These are phyloP conservation scores for Wickerhamiella domercqiae DNA, from an alignment of 805 yeast species.

Conservation along the genomic window DNA sequence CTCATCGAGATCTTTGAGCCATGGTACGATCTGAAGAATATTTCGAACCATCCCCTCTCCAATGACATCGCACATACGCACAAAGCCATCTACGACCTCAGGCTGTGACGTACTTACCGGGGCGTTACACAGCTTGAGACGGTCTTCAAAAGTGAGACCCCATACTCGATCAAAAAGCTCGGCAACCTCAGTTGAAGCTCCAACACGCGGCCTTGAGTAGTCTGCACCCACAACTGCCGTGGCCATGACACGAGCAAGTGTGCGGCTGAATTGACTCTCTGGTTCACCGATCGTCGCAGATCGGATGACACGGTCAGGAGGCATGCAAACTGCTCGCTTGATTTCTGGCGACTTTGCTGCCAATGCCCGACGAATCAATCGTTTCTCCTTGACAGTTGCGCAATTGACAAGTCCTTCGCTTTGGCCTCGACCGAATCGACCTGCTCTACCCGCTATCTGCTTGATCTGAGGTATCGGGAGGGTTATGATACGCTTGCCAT, in stretches of 20 bases:
- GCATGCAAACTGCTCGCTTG: slow-evolving; percentile 58
- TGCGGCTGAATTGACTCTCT: slow-evolving; percentile 1
- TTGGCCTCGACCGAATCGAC: slow-evolving; percentile 49
- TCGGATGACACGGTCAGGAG: slow-evolving; percentile 58
- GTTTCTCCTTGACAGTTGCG: slow-evolving; percentile 1
- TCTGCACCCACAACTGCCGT: not conserved
- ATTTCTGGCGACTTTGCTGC: slow-evolving; percentile 21
- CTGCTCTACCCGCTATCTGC: slow-evolving; percentile 96
- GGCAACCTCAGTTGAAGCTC: slow-evolving; percentile 29
- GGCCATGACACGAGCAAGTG: not conserved
- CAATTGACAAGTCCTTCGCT: slow-evolving; percentile 21
- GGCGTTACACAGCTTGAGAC: slow-evolving; percentile 41
- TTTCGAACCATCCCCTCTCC: slow-evolving; percentile 39
- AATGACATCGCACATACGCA: slow-evolving; percentile 37
- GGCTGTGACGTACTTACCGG: slow-evolving; percentile 33
- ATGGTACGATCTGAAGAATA: slow-evolving; percentile 34
- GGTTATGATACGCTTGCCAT: slow-evolving; percentile 36
- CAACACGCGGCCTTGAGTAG: slow-evolving; percentile 14
- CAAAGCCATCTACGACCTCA: slow-evolving; percentile 30
- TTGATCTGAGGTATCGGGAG: slow-evolving; percentile 56
- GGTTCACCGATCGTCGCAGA: slow-evolving; percentile 37
- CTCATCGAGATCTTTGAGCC: not conserved
- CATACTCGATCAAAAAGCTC: slow-evolving; percentile 30
- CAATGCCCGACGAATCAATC: slow-evolving; percentile 9
- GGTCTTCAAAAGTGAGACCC: slow-evolving; percentile 39